Evolutionary conservation across 352 stramenopile genomes (phyloP), one percentile per base, ranked within the genome.

Genomic region (Globisporangium canariense): DNA sequence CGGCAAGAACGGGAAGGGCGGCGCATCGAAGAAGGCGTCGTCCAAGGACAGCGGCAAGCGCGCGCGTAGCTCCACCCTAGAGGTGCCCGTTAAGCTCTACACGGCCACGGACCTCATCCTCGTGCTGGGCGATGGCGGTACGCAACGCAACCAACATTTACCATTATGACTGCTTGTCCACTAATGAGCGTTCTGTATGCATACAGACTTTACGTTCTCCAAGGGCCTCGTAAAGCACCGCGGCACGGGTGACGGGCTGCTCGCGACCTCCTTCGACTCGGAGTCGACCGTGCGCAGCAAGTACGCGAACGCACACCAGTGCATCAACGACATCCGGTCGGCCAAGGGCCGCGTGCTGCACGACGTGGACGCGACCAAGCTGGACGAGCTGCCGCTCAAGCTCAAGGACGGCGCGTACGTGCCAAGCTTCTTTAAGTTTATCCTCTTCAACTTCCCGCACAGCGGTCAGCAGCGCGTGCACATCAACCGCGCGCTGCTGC

Each of bases 401-500:
- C 58, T 70, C 18, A 74, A 73, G 47, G 28, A 58, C 11, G 62
- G 58, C 30, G 58, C 63, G 25, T 40, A 51, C 30, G 41, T 89
- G 40, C 76, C 82, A 0, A 38, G 67, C 22, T 83, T 87, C 30
- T 96, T 96, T 67, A 75, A 90, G 59, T 91, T 80, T 67, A 89
- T 96, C 50, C 76, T 97, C 52, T 96, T 96, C 69, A 96, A 96
- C 68, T 97, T 97, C 66, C 89, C 89, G 8, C 89, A 97, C 69
- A 96, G 78, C 25, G 89, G 89, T 14, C 73, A 94, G 69, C 88
- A 97, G 56, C 85, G 89, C 51, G 89, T 97, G 54, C 89, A 97
- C 63, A 78, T 95, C 47, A 97, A 97, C 50, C 78, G 89, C 56
- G 81, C 75, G 18, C 51, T 97, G 65, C 66, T 97, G 20, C 64